Conservation (phyloP, 306 rosid species). For the Quercus wislizeni region DNA sequence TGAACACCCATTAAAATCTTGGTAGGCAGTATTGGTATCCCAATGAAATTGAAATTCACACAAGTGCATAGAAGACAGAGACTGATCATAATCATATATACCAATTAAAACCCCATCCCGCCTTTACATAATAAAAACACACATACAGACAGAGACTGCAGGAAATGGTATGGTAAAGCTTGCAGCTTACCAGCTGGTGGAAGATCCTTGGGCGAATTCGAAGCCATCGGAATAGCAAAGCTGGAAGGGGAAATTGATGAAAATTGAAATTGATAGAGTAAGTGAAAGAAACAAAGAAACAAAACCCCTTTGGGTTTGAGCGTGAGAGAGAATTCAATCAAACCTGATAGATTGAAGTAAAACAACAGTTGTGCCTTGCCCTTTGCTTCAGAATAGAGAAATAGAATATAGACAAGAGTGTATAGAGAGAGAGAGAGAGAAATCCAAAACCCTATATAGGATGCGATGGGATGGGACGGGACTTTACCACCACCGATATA, state of each 20-base stretch:
- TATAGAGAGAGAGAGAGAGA: not conserved
- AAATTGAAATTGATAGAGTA: not conserved
- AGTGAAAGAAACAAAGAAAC: not conserved
- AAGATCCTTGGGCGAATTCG: conserved; percentile 53
- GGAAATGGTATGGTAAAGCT: not conserved
- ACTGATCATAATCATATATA: too few relatives aligned
- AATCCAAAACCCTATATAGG: conserved; percentile 4
- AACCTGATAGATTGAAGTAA: not conserved
- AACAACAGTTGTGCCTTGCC: not conserved
- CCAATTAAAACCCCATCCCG: too few relatives aligned
- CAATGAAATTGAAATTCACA: too few relatives aligned
- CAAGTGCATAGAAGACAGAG: too few relatives aligned
- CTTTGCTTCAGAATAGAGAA: not conserved
- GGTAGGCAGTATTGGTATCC: too few relatives aligned
- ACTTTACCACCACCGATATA: not conserved
- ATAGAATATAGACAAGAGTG: not conserved
- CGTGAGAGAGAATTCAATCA: not conserved
- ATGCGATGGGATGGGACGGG: not conserved
- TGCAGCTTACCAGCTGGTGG: conserved; percentile 60
- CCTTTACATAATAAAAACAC: too few relatives aligned
- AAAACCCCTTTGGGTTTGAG: too few relatives aligned
- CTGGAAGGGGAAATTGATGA: too few relatives aligned
- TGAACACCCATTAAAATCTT: too few relatives aligned
- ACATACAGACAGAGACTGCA: too few relatives aligned
- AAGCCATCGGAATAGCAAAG: conserved; percentile 56